Base-by-base conservation (phyloP, 2,329 filamentous ascomycete genomes). In the Aphanoascus verrucosus region DNA sequence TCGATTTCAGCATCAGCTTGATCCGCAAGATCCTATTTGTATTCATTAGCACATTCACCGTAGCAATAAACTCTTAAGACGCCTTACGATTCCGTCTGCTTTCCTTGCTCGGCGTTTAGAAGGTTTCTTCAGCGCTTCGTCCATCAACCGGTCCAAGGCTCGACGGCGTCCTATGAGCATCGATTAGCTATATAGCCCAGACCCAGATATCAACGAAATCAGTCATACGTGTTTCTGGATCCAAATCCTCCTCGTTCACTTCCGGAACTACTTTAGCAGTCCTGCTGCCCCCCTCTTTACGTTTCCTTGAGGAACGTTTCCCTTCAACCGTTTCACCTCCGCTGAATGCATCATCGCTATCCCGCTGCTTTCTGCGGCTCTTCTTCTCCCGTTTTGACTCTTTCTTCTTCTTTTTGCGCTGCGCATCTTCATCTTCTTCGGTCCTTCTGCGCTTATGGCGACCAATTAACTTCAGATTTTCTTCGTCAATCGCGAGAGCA, bases 1-100 rank as follows among this genome's bases (percentile, higher is more conserved):
- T 88, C 88, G 58, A 98, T 89, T 64, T 94, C 85, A 43, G 89
- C 86, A 66, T 97, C 93, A 60, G 91, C 86, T 71, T 86, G 84
- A 63, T 88, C 84, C 67, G 96, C 90, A 45, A 97, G 77, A 60
- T 97, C 91, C 86, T 91, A 62, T 9, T 57, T 12, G 37, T 1
- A 43, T 19, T n/a, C 20, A 40, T 52, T 12, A 52, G 50, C 31
- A 45, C 40, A 3, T 14, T 2, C 6, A 5, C 19, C 12, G 37
- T 28, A 40, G 28, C 5, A 40, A 7, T 15, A 17, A 37, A 31
- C 20, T n/a, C 3, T n/a, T 12, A 48, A 3, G 38, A 15, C 23
- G 40, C 76, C 83, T 52, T 76, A 90, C 86, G 68, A 94, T 89
- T 61, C 93, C 90, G 65, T 90, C 86, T 75, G 88, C 88, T 76